Conservation (phyloP, 148 eudicot genomes). For the Vaccinium corymbosum region DNA sequence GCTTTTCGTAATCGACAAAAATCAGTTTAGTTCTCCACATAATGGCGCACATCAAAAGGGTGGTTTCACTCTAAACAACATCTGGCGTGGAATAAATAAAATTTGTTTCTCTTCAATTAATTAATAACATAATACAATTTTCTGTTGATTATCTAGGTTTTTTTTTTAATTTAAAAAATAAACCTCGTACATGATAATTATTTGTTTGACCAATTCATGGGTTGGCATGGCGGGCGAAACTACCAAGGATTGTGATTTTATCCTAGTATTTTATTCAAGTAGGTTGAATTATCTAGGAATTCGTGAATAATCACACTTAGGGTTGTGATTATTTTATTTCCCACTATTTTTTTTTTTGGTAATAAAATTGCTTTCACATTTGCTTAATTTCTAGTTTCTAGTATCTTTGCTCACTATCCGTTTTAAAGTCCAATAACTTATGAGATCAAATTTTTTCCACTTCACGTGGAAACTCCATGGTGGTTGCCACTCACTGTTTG, state of each 20-base stretch:
- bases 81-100: background rate
- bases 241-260: background rate
- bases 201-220: background rate
- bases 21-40: too few relatives aligned
- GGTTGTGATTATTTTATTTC: background rate
- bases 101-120: background rate
- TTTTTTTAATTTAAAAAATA: background rate
- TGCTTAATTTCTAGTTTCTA: background rate
- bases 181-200: background rate
- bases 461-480: too few relatives aligned
- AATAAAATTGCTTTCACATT: constrained; percentile 8
- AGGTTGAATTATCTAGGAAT: background rate
- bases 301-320: background rate
- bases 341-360: too few relatives aligned
- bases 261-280: background rate
- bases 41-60: background rate
- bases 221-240: background rate
- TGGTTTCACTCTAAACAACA: background rate
- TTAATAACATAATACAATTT: too few relatives aligned
- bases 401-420: too few relatives aligned
- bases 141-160: too few relatives aligned
- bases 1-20: too few relatives aligned
- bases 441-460: too few relatives aligned
- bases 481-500: too few relatives aligned
- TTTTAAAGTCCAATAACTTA: too few relatives aligned